Evolutionary conservation across 2,329 filamentous ascomycete species (phyloP).

Genomic region (Xylariaceae sp.): DNA sequence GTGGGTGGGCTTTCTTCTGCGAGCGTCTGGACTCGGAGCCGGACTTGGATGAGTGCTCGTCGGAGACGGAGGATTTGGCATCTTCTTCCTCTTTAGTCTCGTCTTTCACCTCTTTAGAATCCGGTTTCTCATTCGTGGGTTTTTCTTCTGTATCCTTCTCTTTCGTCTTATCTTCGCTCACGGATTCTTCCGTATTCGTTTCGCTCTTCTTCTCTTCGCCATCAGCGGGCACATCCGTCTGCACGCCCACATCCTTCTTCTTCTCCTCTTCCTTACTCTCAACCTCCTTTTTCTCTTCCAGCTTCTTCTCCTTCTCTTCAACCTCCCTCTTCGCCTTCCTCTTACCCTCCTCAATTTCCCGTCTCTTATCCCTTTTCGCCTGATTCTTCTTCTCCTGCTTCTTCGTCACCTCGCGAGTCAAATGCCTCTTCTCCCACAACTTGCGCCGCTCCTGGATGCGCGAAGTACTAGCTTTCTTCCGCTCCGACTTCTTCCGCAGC

Average conservation of each 20-base stretch:
- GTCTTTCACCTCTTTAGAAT: slow-evolving; percentile 4
- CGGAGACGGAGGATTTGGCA: not conserved
- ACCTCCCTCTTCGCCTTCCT: slow-evolving; percentile 36
- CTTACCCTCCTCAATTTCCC: slow-evolving; percentile 35
- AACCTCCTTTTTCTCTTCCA: slow-evolving; percentile 23
- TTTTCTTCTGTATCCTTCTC: slow-evolving; percentile 21
- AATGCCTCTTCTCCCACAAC: slow-evolving; percentile 46
- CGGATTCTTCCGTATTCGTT: slow-evolving; percentile 19
- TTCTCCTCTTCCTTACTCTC: slow-evolving; percentile 26
- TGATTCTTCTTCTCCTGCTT: slow-evolving; percentile 39
- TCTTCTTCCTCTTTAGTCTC: slow-evolving; percentile 12
- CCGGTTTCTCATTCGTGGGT: slow-evolving; percentile 8
- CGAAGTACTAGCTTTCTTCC: slow-evolving; percentile 45
- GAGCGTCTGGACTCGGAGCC: not conserved
- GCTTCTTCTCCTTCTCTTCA: slow-evolving; percentile 19
- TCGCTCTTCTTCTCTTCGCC: slow-evolving; percentile 29
- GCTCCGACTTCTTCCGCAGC: slow-evolving; percentile 45
- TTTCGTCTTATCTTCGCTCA: slow-evolving; percentile 26
- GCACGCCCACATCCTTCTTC: slow-evolving; percentile 28
- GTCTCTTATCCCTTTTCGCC: slow-evolving; percentile 34
- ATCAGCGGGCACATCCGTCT: slow-evolving; percentile 28
- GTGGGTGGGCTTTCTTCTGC: slow-evolving; percentile 10
- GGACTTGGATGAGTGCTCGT: slow-evolving; percentile 4
- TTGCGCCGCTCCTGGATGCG: slow-evolving; percentile 42
- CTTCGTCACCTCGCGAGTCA: slow-evolving; percentile 34